Evolutionary conservation across 2,329 filamentous ascomycete species (phyloP).

Genomic region (Diplodia seriata): DNA sequence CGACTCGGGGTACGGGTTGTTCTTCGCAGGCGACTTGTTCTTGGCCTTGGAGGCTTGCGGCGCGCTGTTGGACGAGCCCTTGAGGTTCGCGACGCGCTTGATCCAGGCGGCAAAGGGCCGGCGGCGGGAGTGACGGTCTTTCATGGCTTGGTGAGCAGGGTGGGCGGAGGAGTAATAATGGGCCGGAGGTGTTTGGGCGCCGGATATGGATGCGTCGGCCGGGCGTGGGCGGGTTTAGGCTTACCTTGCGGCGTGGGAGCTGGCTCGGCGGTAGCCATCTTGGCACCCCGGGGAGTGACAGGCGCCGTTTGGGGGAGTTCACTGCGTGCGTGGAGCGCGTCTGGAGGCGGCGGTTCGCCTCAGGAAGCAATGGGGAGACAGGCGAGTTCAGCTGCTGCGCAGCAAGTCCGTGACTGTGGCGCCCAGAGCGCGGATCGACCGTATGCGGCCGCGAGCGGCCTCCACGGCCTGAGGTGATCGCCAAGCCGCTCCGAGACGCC

Average conservation of each 20-base stretch:
- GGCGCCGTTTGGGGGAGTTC: slow-evolving; percentile 7
- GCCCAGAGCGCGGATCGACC: slow-evolving; percentile 23
- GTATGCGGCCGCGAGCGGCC: slow-evolving; percentile 31
- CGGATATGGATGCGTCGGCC: slow-evolving; percentile 25
- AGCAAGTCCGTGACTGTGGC: slow-evolving; percentile 27
- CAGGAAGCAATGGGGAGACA: slow-evolving; percentile 24
- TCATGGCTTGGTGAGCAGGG: slow-evolving; percentile 32
- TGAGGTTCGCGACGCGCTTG: slow-evolving; percentile 90
- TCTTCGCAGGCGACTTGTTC: slow-evolving; percentile 65
- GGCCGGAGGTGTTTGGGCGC: slow-evolving; percentile 19
- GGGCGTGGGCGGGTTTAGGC: slow-evolving; percentile 37
- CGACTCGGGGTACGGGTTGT: slow-evolving; percentile 92
- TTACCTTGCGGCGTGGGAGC: slow-evolving; percentile 53
- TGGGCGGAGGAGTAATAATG: slow-evolving; percentile 23
- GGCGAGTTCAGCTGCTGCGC: slow-evolving; percentile 21
- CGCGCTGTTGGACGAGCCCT: slow-evolving; percentile 70
- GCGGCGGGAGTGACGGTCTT: slow-evolving; percentile 76
- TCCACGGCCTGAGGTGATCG: slow-evolving; percentile 28
- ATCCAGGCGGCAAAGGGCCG: slow-evolving; percentile 93
- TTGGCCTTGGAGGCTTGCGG: slow-evolving; percentile 51
- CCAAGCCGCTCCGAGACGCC: slow-evolving; percentile 22
- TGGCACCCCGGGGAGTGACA: slow-evolving; percentile 28
- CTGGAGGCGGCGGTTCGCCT: slow-evolving; percentile 16
- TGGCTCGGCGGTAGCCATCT: slow-evolving; percentile 55
- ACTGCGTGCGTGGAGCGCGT: slow-evolving; percentile 21